Base-by-base conservation (phyloP, 1,139 yeast genomes). In the Pichia sp. region DNA sequence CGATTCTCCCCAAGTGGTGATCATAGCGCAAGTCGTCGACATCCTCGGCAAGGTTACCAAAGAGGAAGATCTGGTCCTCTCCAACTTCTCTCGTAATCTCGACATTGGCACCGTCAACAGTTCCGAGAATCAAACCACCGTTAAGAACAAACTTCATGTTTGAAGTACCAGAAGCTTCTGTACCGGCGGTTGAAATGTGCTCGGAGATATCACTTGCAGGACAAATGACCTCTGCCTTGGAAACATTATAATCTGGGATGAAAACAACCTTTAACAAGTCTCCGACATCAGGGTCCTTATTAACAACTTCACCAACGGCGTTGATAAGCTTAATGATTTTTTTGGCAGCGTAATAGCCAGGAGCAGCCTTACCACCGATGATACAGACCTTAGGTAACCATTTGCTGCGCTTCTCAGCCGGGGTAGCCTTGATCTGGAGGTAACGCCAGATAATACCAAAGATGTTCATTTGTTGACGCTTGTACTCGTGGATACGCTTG, bases 181-280 rank as follows among this genome's bases (percentile, higher is more conserved):
- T 90, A 62, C 98, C 98, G 10, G 97, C 97, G 47, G 97, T 90
- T n/a, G 96, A 89, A 60, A 90, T 91, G 71, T 90, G 98, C 71
- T 90, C 95, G 47, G 95, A 86, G 64, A 90, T 75, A 67, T 90
- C 97, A 43, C 93, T 83, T 18, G 93, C 97, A 22, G 97, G 96
- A 59, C 82, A 78, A 64, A 91, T 88, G 55, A 89, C 80, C 71
- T 91, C 96, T 0, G 97, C 96, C 72, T 89, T 90, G 48, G 96
- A 87, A 47, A 90, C 97, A 65, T 89, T 89, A 72, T 90, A 90
- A 68, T 90, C 97, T 37, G 96, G 96, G 59, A 90, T 78, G 66
- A 87, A 90, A 26, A 87, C 89, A 56, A 88, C 96, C 73, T 89
- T 89, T 63, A 90, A 78, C 64, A 86, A 74, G 60, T 85, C 87